Conservation (phyloP, 139 green algal species). For the Chlorella sp. region DNA sequence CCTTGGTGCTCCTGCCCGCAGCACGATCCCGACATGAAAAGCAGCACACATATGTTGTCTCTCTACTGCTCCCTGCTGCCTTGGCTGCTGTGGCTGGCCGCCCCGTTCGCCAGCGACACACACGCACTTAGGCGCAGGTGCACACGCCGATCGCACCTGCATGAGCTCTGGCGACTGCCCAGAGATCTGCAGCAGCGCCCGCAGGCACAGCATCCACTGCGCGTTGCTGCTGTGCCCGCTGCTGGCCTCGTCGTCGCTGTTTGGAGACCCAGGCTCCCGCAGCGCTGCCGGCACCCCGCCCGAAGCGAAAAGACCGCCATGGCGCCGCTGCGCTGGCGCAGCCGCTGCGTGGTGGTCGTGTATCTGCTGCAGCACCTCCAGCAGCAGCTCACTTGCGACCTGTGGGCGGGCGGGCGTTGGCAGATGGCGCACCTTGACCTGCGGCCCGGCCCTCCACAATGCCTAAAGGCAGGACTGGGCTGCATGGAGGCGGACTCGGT, state of each 20-base stretch:
- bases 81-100: not conserved
- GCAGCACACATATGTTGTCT: not conserved
- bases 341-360: not conserved
- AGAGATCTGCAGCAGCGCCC: not conserved
- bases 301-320: too few relatives aligned
- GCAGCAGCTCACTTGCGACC: not conserved
- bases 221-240: not conserved
- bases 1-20: too few relatives aligned
- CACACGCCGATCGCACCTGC: not conserved
- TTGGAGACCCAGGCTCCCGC: too few relatives aligned
- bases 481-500: too few relatives aligned
- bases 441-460: too few relatives aligned
- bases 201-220: not conserved
- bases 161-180: not conserved
- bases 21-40: not conserved
- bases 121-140: not conserved
- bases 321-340: too few relatives aligned
- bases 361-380: not conserved
- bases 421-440: not conserved
- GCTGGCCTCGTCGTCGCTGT: not conserved
- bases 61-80: not conserved
- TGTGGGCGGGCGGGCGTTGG: not conserved
- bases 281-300: too few relatives aligned
- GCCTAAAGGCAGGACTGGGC: too few relatives aligned
- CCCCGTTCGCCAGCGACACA: not conserved